phyloP scores from a whole-genome alignment of 2,329 filamentous ascomycete genomes.

The Myriosclerotinia duriaeana region DNA sequence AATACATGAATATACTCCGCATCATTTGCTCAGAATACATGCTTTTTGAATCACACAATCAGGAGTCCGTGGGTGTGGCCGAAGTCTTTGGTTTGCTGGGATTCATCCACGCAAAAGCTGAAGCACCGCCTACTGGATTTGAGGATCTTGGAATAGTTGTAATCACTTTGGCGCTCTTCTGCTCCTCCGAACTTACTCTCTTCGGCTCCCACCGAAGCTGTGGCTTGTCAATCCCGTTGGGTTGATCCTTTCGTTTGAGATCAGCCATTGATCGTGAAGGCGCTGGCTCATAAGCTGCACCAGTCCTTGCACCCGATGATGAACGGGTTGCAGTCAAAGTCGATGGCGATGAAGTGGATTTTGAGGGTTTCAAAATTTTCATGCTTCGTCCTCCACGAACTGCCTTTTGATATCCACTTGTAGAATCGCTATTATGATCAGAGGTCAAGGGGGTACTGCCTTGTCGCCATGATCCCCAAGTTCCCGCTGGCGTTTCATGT shows the following conservation, averaged over 20 bases:
- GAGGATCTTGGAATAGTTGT: conserved; percentile 53
- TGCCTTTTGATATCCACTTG: conserved; percentile 65
- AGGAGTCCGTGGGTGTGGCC: conserved; percentile 24
- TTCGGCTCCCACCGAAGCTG: conserved; percentile 55
- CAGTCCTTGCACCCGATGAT: conserved; percentile 49
- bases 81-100: conserved; percentile 39
- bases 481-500: conserved; percentile 54
- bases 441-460: conserved; percentile 39
- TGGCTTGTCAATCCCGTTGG: conserved; percentile 38
- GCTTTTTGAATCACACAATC: conserved; percentile 4
- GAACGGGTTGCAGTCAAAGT: conserved; percentile 41
- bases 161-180: conserved; percentile 34
- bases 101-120: conserved; percentile 92
- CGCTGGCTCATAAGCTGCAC: conserved; percentile 52
- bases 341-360: conserved; percentile 56
- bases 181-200: conserved; percentile 44
- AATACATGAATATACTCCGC: conserved; percentile 1
- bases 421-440: conserved; percentile 40
- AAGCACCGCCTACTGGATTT: conserved; percentile 89
- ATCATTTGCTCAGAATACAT: conserved; percentile 12
- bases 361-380: conserved; percentile 84
- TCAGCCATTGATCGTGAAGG: conserved; percentile 49
- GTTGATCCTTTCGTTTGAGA: conserved; percentile 56
- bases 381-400: conserved; percentile 68
- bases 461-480: conserved; percentile 72